Conservation (phyloP, 495 filamentous ascomycete genomes). For the Pseudomonodictys pantanalensis region DNA sequence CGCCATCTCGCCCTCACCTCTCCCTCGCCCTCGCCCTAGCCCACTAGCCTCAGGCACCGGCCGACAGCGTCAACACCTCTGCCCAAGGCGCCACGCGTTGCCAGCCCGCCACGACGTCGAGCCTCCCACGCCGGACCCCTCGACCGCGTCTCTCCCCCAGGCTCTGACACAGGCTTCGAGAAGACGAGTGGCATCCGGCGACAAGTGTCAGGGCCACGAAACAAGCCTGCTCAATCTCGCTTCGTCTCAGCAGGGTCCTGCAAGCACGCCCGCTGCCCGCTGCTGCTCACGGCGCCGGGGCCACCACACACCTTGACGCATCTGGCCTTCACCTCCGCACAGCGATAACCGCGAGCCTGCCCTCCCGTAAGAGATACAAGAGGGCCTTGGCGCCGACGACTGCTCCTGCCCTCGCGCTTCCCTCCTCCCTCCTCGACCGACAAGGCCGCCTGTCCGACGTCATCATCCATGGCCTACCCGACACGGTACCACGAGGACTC, state of each 20-base stretch:
- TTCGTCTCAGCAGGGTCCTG: slow-evolving; percentile 33
- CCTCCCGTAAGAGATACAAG: slow-evolving; percentile 11
- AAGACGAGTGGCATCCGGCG: too few relatives aligned
- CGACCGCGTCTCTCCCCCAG: background rate
- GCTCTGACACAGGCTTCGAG: too few relatives aligned
- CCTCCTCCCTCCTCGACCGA: too few relatives aligned
- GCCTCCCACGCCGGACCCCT: background rate
- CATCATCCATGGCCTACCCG: slow-evolving; percentile 48
- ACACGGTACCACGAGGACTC: slow-evolving; percentile 72
- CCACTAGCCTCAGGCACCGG: too few relatives aligned
- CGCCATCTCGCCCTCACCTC: too few relatives aligned
- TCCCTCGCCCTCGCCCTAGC: too few relatives aligned
- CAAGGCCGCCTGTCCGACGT: background rate
- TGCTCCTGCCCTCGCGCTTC: too few relatives aligned
- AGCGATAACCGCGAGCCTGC: slow-evolving; percentile 27
- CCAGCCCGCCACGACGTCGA: background rate
- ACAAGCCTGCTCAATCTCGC: slow-evolving; percentile 35
- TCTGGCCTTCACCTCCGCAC: background rate
- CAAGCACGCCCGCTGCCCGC: background rate
- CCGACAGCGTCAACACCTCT: background rate
- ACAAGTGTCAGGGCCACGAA: slow-evolving; percentile 17
- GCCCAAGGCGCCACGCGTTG: background rate
- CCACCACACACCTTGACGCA: background rate
- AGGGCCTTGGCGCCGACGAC: slow-evolving; percentile 8
- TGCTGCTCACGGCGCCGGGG: background rate